Evolutionary conservation across 2,329 filamentous ascomycete genomes (phyloP).

Genomic region (Aspergillus sojae): DNA sequence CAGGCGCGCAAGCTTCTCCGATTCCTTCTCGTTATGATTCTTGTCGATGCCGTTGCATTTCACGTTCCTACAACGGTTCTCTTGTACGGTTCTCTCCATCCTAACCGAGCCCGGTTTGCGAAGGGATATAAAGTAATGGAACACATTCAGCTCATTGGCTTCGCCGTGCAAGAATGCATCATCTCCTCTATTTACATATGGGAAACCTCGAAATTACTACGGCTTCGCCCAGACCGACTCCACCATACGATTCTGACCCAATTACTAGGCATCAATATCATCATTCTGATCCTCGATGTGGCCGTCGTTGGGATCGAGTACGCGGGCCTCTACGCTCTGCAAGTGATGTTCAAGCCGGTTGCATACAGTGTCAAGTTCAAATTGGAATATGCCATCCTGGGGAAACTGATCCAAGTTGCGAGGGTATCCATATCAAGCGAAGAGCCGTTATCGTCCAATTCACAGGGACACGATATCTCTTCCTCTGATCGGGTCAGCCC

Average conservation of each 20-base stretch:
- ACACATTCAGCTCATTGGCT: slow-evolving; percentile 44
- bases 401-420: not conserved
- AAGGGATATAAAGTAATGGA: slow-evolving; percentile 46
- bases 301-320: slow-evolving; percentile 46
- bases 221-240: slow-evolving; percentile 21
- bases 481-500: not conserved
- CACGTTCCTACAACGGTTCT: slow-evolving; percentile 58
- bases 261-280: slow-evolving; percentile 49
- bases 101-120: slow-evolving; percentile 3
- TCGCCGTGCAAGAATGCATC: slow-evolving; percentile 46
- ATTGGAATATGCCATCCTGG: slow-evolving; percentile 37
- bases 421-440: not conserved
- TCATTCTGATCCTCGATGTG: slow-evolving; percentile 49
- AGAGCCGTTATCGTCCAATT: not conserved
- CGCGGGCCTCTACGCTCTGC: slow-evolving; percentile 43
- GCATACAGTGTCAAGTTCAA: slow-evolving; percentile 53
- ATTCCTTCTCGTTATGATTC: slow-evolving; percentile 59
- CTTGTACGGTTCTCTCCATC: slow-evolving; percentile 43
- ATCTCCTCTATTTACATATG: slow-evolving; percentile 55
- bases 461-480: not conserved
- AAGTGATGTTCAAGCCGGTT: slow-evolving; percentile 47
- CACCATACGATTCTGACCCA: slow-evolving; percentile 48
- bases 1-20: slow-evolving; percentile 50
- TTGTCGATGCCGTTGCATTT: slow-evolving; percentile 55
- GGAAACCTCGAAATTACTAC: slow-evolving; percentile 51